Conservation (phyloP, 495 filamentous ascomycete species). For the Xylaria scruposa region DNA sequence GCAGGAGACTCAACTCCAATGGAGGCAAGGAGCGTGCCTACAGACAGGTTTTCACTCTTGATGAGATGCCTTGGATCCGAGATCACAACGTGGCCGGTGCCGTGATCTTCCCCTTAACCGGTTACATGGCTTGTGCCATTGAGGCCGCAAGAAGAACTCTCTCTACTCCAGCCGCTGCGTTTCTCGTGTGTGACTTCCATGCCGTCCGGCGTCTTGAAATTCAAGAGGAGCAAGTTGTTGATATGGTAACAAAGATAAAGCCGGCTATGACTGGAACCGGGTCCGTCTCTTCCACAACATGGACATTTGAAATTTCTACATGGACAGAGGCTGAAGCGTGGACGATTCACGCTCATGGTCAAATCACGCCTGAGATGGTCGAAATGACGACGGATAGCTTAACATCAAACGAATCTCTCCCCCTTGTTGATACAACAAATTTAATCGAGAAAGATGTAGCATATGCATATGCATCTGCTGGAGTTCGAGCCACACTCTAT, state of each 20-base stretch:
- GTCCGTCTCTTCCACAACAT: conserved; percentile 12
- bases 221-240: conserved; percentile 18
- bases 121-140: conserved; percentile 55
- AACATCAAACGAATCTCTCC: conserved; percentile 15
- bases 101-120: conserved; percentile 60
- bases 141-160: conserved; percentile 46
- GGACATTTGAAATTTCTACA: conserved; percentile 19
- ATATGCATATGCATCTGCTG: background rate
- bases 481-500: conserved; percentile 12
- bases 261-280: conserved; percentile 20
- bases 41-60: conserved; percentile 44
- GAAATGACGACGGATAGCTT: conserved; percentile 21
- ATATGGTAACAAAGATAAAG: conserved; percentile 22
- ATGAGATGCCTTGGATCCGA: conserved; percentile 52
- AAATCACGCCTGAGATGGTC: background rate
- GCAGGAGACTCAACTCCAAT: conserved; percentile 44
- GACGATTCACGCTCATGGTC: conserved; percentile 20
- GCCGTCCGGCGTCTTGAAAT: conserved; percentile 22
- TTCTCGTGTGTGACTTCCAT: conserved; percentile 20
- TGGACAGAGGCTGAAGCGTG: conserved; percentile 22
- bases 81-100: conserved; percentile 47
- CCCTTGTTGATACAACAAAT: conserved; percentile 15
- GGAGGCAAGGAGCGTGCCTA: conserved; percentile 43
- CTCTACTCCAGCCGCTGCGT: conserved; percentile 7
- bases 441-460: conserved; percentile 10